Conservation (phyloP, 108 stramenopile species). For the Aurantiochytrium sp. region DNA sequence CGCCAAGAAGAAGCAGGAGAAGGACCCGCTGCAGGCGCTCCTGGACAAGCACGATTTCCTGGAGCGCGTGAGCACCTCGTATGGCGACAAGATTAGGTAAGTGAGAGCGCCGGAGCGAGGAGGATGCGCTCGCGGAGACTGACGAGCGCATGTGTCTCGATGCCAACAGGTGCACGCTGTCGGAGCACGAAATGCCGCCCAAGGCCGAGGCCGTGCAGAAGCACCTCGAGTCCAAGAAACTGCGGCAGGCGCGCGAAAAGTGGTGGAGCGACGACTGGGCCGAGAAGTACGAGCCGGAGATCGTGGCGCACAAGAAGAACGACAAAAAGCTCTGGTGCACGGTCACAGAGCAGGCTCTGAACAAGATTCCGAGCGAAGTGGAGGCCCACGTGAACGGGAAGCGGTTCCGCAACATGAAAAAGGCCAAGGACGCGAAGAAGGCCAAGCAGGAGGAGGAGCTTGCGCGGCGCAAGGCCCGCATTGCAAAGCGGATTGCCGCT, state of each 20-base stretch:
- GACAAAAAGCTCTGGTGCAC: slow-evolving; percentile 31
- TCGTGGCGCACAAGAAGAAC: slow-evolving; percentile 30
- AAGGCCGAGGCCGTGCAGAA: slow-evolving; percentile 3
- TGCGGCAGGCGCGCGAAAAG: not conserved
- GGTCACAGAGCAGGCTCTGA: slow-evolving; percentile 23
- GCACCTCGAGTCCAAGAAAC: slow-evolving; percentile 17
- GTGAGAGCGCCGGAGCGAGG: too few relatives aligned
- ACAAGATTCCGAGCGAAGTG: slow-evolving; percentile 30
- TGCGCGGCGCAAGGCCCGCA: not conserved
- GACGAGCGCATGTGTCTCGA: too few relatives aligned
- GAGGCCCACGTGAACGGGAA: slow-evolving; percentile 35
- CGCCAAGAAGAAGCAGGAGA: not conserved
- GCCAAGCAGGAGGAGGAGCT: not conserved
- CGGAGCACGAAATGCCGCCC: slow-evolving; percentile 26
- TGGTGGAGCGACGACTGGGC: slow-evolving; percentile 24
- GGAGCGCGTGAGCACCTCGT: not conserved
- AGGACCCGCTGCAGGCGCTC: not conserved
- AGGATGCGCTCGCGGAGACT: too few relatives aligned
- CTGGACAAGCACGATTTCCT: not conserved
- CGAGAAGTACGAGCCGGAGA: slow-evolving; percentile 31
- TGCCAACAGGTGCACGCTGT: not conserved
- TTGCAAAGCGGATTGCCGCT: not conserved
- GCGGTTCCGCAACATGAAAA: not conserved
- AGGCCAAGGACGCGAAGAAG: not conserved
- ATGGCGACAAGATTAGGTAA: not conserved